These are phyloP conservation scores for Mortierella sp. DNA, from an alignment of 371 early-diverging fungal species.

Conservation along the genomic window DNA sequence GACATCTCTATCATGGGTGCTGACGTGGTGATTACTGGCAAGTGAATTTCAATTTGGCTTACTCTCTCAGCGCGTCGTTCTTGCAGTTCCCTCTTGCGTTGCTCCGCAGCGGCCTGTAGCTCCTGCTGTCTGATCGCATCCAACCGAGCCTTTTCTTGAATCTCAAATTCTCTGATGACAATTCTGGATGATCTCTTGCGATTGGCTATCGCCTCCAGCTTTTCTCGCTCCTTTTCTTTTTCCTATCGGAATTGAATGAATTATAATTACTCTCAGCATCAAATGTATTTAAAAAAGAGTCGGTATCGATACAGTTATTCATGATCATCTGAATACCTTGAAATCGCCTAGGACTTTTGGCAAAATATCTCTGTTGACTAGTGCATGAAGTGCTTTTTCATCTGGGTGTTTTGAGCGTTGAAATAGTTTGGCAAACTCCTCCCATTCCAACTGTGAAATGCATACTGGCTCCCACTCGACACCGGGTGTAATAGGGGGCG, in stretches of 20 bases:
- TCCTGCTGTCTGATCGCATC: slow-evolving; percentile 57
- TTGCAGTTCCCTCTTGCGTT: slow-evolving; percentile 55
- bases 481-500: slow-evolving; percentile 47
- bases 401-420: slow-evolving; percentile 63
- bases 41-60: slow-evolving; percentile 11
- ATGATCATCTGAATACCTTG: slow-evolving; percentile 19
- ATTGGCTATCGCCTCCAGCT: slow-evolving; percentile 68
- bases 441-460: slow-evolving; percentile 70
- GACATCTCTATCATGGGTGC: too few species aligned
- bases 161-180: slow-evolving; percentile 67
- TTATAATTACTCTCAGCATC: neutral
- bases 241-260: slow-evolving; percentile 41
- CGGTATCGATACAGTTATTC: too few species aligned
- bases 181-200: slow-evolving; percentile 79
- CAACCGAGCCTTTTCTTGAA: slow-evolving; percentile 60
- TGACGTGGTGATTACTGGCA: neutral
- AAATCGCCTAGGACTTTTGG: slow-evolving; percentile 72
- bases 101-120: slow-evolving; percentile 55
- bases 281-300: neutral
- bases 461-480: slow-evolving; percentile 64
- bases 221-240: slow-evolving; percentile 63
- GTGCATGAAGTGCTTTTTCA: slow-evolving; percentile 69
- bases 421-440: slow-evolving; percentile 67
- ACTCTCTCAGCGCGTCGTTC: slow-evolving; percentile 57
- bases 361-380: slow-evolving; percentile 67